A percentile compares a stretch with the other conserved stretches of the same genome.
phyloP scores from a whole-genome alignment of 345 rosid genomes.

The Ceriops tagal region DNA sequence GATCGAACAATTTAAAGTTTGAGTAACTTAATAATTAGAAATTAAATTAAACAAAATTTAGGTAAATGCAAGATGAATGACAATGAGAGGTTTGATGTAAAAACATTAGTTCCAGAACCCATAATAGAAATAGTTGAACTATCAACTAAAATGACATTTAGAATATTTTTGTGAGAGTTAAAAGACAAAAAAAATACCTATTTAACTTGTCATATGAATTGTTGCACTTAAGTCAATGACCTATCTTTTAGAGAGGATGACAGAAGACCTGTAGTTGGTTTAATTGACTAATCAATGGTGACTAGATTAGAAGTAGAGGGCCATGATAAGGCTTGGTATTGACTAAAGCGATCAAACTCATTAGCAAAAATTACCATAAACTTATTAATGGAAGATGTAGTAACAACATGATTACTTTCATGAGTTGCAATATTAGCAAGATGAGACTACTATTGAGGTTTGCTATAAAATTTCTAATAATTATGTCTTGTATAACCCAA shows the following conservation, averaged over 20 bases:
- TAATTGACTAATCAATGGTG: background rate
- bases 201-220: conserved; percentile 2
- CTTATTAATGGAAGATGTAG: too few species aligned
- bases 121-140: background rate
- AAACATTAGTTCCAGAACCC: background rate
- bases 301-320: too few species aligned
- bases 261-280: background rate
- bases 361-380: too few species aligned
- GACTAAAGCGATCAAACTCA: too few species aligned
- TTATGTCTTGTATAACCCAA: too few species aligned
- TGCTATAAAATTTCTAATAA: too few species aligned
- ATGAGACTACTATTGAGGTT: too few species aligned
- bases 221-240: background rate
- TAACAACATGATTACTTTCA: too few species aligned
- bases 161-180: background rate
- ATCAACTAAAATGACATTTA: background rate
- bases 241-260: background rate
- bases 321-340: background rate
- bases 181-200: background rate
- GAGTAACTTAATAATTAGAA: background rate
- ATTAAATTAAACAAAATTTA: background rate
- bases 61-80: background rate
- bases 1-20: background rate
- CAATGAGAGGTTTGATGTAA: background rate
- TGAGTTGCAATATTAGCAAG: too few species aligned